A percentile compares a stretch with the other conserved stretches of the same genome.
phyloP scores from a whole-genome alignment of 768 basidiomycete species.

The Pleurotus salmoneostramineus region DNA sequence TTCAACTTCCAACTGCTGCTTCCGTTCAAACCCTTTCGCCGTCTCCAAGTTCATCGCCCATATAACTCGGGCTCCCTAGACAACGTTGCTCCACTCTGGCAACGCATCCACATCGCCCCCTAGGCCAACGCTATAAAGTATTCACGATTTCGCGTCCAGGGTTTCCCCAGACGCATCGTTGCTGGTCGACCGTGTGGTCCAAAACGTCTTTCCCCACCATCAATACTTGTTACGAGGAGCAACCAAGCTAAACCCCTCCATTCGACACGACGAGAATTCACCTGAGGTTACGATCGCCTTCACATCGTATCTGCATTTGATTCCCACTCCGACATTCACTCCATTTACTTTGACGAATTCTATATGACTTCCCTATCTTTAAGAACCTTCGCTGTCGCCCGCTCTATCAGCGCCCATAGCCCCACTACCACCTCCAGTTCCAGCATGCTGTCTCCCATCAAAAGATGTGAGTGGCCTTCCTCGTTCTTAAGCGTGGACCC shows the following conservation, averaged over 20 bases:
- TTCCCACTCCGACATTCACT: not conserved
- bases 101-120: conserved; percentile 2
- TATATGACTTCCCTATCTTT: conserved; percentile 6
- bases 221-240: conserved; percentile 4
- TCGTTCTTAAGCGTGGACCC: not conserved
- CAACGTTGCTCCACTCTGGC: conserved; percentile 5
- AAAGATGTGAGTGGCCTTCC: not conserved
- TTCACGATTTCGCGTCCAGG: not conserved
- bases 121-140: not conserved
- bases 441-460: not conserved
- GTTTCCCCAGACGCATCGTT: conserved; percentile 8
- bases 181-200: conserved; percentile 7
- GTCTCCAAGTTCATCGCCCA: not conserved
- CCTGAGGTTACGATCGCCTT: not conserved
- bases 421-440: conserved; percentile 5
- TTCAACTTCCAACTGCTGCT: not conserved
- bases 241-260: not conserved
- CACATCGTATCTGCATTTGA: not conserved
- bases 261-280: not conserved
- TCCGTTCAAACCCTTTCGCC: not conserved
- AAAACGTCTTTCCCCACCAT: not conserved
- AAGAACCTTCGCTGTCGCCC: conserved; percentile 4
- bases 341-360: not conserved
- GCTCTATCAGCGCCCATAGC: conserved; percentile 7
- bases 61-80: conserved; percentile 1